Conservation (phyloP, 257 asterid genomes). For the Rubia yunnanensis region DNA sequence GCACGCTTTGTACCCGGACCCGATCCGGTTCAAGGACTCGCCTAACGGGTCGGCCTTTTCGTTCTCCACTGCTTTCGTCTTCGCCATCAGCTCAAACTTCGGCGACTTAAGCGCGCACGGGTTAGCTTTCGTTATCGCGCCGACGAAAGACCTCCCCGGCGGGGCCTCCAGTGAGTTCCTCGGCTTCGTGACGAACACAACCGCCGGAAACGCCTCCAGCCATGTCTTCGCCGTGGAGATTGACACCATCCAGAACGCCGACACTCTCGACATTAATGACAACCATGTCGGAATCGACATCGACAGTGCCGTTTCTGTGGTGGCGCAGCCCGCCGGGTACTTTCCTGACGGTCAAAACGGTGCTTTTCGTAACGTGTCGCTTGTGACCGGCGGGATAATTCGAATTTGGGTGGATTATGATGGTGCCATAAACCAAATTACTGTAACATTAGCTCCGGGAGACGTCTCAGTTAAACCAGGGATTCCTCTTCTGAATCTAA, state of each 20-base stretch:
- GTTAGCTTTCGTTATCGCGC: constrained; percentile 12
- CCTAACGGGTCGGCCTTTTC: constrained; percentile 6
- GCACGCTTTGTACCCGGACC: constrained; percentile 16
- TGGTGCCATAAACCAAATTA: constrained; percentile 13
- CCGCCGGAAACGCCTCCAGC: constrained; percentile 10
- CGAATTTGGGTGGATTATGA: constrained; percentile 54
- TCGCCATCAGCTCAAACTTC: constrained; percentile 19
- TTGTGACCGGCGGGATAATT: constrained; percentile 31
- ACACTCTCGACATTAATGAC: constrained; percentile 13
- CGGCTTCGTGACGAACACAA: constrained; percentile 14
- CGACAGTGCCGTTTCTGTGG: neutral
- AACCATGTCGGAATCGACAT: constrained; percentile 26
- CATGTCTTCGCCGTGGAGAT: constrained; percentile 23
- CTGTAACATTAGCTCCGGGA: constrained; percentile 40
- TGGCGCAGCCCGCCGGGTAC: constrained; percentile 29
- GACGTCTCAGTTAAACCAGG: constrained; percentile 22
- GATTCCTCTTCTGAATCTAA: constrained; percentile 25
- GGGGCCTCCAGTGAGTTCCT: neutral
- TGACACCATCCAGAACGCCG: constrained; percentile 10
- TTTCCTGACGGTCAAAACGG: constrained; percentile 16
- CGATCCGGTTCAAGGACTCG: constrained; percentile 11
- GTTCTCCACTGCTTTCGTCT: constrained; percentile 22
- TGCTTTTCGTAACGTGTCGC: constrained; percentile 26
- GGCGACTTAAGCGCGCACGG: constrained; percentile 17
- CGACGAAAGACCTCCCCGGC: constrained; percentile 13